Base-by-base conservation (phyloP, 83 land plant genomes). In the Picea engelmannii region DNA sequence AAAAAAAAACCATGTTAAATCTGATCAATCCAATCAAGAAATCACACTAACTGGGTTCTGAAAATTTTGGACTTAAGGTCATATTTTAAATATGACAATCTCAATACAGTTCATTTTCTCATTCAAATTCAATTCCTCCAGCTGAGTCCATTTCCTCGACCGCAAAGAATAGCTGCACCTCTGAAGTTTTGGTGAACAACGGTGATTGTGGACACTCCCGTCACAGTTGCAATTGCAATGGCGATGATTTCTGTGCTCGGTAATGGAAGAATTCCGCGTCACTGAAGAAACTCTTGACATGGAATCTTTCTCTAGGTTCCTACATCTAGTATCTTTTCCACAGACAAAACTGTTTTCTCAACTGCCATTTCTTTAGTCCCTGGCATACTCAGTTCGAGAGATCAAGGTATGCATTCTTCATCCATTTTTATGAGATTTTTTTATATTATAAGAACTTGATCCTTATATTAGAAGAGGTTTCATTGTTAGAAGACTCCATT, bases 301-400 rank as follows among this genome's bases (percentile, higher is more conserved):
- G 23, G 91, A 89, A 11, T 79, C 89, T 6, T 95, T 95, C 78
- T 70, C 93, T n/a, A 83, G 76, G 66, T 86, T 92, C 62, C 79
- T 95, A 82, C 75, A 63, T 20, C 79, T 16, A 15, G 93, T 86
- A 4, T 27, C 92, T 17, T 81, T 82, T 81, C 81, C 85, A 4
- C 89, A 90, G 70, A 80, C 89, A 49, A 89, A 90, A 86, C 63
- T 81, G 3, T 88, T 92, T 82, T 82, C 93, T 23, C 84, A 90
- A 67, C 75, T 89, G 63, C 84, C 92, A 38, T 90, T 83, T 81
- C 87, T 95, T 64, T 88, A 90, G 80, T 86, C 89, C 83, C 90
- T 89, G 83, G 96, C 98, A 4, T 95, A 95, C 79, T 82, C 66
- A 27, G 91, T 95, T 62, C 86, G 85, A 24, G 81, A 81, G 13